Percentiles rank a stretch among this genome's conserved stretches.
These are phyloP conservation scores for Physaria fendleri DNA, from an alignment of 345 rosid genomes.

Conservation along the genomic window DNA sequence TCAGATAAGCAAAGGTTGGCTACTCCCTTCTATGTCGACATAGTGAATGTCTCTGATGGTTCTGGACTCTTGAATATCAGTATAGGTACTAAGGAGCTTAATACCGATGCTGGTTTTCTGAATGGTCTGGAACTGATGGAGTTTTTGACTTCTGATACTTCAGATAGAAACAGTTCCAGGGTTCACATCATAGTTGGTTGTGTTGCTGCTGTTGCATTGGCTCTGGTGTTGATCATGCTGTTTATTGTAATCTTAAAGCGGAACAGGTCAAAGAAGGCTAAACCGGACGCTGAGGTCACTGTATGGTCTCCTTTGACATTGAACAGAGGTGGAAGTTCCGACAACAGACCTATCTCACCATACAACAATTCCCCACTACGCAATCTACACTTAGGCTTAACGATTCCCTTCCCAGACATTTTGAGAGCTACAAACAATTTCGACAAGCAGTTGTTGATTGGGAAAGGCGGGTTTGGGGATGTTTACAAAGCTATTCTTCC, in stretches of 20 bases:
- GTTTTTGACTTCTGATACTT: conserved; percentile 42
- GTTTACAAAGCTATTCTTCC: conserved; percentile 25
- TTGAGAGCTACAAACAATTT: conserved; percentile 17
- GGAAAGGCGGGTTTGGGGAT: conserved; percentile 21
- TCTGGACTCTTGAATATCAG: conserved; percentile 50
- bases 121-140: conserved; percentile 69
- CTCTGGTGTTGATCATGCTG: conserved; percentile 23
- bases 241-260: conserved; percentile 12
- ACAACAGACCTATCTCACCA: conserved; percentile 20
- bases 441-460: conserved; percentile 10
- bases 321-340: conserved; percentile 41
- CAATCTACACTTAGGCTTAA: conserved; percentile 18
- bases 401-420: conserved; percentile 17
- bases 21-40: conserved; percentile 40
- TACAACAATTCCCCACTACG: not conserved
- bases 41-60: conserved; percentile 40
- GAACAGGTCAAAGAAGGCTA: conserved; percentile 29
- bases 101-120: conserved; percentile 36
- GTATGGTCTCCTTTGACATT: conserved; percentile 36
- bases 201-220: conserved; percentile 32
- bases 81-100: conserved; percentile 4
- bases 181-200: conserved; percentile 33
- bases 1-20: rapidly evolving
- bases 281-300: conserved; percentile 42
- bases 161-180: conserved; percentile 22